These are phyloP conservation scores for Nakaseomyces kungkrabaensis DNA, from an alignment of 1,139 yeast species.

Conservation along the genomic window DNA sequence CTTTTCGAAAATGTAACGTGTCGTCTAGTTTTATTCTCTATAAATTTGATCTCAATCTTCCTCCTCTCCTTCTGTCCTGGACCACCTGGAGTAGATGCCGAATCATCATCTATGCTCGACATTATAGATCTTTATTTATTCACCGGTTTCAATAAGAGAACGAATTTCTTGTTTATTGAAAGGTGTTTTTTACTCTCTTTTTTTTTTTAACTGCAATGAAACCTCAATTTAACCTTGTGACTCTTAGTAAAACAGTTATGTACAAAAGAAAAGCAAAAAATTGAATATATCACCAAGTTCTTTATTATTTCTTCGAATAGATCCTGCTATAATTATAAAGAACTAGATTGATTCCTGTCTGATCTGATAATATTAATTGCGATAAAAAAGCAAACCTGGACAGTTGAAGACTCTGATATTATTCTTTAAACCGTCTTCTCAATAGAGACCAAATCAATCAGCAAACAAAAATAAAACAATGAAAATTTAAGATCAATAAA, in stretches of 20 bases:
- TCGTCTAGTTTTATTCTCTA: slow-evolving; percentile 93
- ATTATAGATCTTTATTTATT: background rate
- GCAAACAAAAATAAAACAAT: background rate
- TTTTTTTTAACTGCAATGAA: background rate
- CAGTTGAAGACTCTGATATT: too few species aligned
- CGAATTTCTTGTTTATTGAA: too few species aligned
- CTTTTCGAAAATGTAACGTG: slow-evolving; percentile 96
- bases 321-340: background rate
- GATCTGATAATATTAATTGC: too few species aligned
- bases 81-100: slow-evolving; percentile 5
- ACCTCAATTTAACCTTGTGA: too few species aligned
- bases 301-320: background rate
- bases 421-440: too few species aligned
- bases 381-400: too few species aligned
- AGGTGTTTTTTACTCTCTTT: background rate
- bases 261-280: too few species aligned
- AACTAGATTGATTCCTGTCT: background rate
- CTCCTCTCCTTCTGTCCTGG: slow-evolving; percentile 54
- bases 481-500: background rate
- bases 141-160: background rate
- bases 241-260: too few species aligned
- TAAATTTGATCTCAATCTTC: slow-evolving; percentile 92
- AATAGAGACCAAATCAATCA: too few species aligned
- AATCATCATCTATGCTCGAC: slow-evolving; percentile 12
- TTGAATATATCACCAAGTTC: background rate